Base-by-base conservation (phyloP, 495 filamentous ascomycete genomes). In the Trichoderma virens region DNA sequence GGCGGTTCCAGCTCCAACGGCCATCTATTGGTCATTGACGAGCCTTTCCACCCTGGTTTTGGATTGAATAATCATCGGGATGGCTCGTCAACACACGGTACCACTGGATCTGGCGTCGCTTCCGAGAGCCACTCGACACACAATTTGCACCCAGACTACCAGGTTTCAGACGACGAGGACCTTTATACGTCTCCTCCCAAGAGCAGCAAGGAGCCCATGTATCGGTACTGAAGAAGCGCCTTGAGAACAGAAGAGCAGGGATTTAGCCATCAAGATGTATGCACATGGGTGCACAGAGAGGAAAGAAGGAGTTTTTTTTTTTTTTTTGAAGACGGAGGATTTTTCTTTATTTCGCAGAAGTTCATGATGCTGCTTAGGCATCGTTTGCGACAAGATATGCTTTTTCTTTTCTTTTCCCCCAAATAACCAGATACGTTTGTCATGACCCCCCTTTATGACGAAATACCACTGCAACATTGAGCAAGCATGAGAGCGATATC, bases 1-100 rank as follows among this genome's bases (percentile, higher is more conserved):
- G 11, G 51, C 70, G n/a, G 41, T 8, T 14, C 51, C 9, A 56
- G 51, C 51, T 30, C 51, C 4, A 56, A 30, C 14, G 51, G 51
- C 25, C 25, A 56, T 23, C 23, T 27, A 8, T 9, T 16, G 25
- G 51, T 30, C 2, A 2, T 28, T 11, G 51, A 56, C 27, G 51
- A 28, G 25, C 51, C 51, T 30, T 56, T 56, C 25, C 51, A 56
- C 9, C 51, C 51, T 28, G 51, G 51, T 25, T 56, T 56, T 18
- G 51, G 51, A 1, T 11, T 56, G 25, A 56, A 27, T 5, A 14
- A 30, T 16, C 51, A 56, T 4, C 51, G 20, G 6, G 51, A 56
- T 16, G 51, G 51, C 0, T 56, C 51, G 8, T 56, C 51, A 14
- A 56, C 51, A 28, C 51, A 56, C 20, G 51, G 51, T 8, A 56